These are phyloP conservation scores for Penicillium brasilianum DNA, from an alignment of 2,329 filamentous ascomycete genomes.

Conservation along the genomic window DNA sequence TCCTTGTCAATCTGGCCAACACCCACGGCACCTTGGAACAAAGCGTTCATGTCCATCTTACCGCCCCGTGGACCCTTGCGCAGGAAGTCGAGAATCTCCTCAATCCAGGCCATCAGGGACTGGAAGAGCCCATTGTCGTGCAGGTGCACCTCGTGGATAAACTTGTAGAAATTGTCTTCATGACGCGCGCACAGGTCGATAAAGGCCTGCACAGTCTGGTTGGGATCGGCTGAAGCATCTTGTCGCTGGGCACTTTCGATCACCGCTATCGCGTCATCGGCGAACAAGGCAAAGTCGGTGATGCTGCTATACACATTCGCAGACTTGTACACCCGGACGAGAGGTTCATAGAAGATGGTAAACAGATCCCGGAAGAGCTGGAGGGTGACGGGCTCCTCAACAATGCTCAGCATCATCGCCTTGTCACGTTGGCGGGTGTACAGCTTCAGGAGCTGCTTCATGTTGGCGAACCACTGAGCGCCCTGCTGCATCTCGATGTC, in stretches of 20 bases:
- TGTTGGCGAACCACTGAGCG: constrained; percentile 87
- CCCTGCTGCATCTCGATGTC: constrained; percentile 88
- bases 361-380: constrained; percentile 94
- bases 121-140: constrained; percentile 97
- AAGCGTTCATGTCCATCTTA: constrained; percentile 89
- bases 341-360: constrained; percentile 97
- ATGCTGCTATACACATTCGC: constrained; percentile 98
- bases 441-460: constrained; percentile 94
- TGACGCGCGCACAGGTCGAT: constrained; percentile 95
- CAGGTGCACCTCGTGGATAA: constrained; percentile 95
- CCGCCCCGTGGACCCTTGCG: constrained; percentile 82
- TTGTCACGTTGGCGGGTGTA: constrained; percentile 92
- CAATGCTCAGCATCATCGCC: constrained; percentile 92
- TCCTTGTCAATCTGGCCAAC: constrained; percentile 71
- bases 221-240: constrained; percentile 92
- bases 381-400: constrained; percentile 97
- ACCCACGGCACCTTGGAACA: constrained; percentile 80
- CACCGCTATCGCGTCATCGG: constrained; percentile 89
- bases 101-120: constrained; percentile 95
- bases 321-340: constrained; percentile 96
- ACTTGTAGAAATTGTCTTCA: constrained; percentile 98
- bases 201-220: constrained; percentile 97
- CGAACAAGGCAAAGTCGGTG: constrained; percentile 91
- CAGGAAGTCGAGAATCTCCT: constrained; percentile 91
- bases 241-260: constrained; percentile 70